Conservation (phyloP, 495 filamentous ascomycete species). For the Tetracladium marchalianum region DNA sequence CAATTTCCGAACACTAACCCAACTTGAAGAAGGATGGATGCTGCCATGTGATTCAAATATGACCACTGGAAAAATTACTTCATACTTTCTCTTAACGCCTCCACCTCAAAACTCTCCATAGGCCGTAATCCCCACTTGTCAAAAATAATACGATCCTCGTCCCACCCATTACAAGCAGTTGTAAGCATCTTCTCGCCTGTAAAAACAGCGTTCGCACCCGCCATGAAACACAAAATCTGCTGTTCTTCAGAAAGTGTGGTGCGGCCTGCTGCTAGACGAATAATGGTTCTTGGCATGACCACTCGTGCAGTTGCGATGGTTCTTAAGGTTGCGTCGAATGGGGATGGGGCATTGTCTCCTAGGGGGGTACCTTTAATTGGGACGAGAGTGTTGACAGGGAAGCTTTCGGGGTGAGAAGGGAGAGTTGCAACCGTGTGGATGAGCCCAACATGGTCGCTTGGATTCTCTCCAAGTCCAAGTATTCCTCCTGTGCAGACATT, state of each 20-base stretch:
- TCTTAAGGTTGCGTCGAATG: slow-evolving; percentile 58
- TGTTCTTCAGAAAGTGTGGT: slow-evolving; percentile 72
- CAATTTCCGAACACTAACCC: no score
- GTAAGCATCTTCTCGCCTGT: slow-evolving; percentile 91
- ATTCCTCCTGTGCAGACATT: slow-evolving; percentile 82
- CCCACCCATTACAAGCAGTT: slow-evolving; percentile 79
- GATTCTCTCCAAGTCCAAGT: slow-evolving; percentile 65
- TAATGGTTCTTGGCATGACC: slow-evolving; percentile 69
- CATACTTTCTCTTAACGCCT: slow-evolving; percentile 10
- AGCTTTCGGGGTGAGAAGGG: slow-evolving; percentile 69
- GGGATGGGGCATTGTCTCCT: slow-evolving; percentile 56
- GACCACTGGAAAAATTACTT: no score
- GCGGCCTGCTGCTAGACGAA: slow-evolving; percentile 70
- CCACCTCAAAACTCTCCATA: slow-evolving; percentile 45
- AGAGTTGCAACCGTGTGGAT: slow-evolving; percentile 68
- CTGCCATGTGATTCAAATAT: no score
- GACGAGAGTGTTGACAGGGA: slow-evolving; percentile 79
- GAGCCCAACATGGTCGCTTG: slow-evolving; percentile 66
- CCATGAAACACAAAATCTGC: slow-evolving; percentile 75
- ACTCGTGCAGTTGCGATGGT: slow-evolving; percentile 73
- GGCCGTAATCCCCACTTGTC: slow-evolving; percentile 65
- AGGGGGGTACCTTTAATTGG: slow-evolving; percentile 79
- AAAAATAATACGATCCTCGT: slow-evolving; percentile 74
- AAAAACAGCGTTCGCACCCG: slow-evolving; percentile 81
- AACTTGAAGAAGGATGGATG: no score